phyloP scores from a whole-genome alignment of 495 filamentous ascomycete genomes.

The Lindgomyces ingoldianus region DNA sequence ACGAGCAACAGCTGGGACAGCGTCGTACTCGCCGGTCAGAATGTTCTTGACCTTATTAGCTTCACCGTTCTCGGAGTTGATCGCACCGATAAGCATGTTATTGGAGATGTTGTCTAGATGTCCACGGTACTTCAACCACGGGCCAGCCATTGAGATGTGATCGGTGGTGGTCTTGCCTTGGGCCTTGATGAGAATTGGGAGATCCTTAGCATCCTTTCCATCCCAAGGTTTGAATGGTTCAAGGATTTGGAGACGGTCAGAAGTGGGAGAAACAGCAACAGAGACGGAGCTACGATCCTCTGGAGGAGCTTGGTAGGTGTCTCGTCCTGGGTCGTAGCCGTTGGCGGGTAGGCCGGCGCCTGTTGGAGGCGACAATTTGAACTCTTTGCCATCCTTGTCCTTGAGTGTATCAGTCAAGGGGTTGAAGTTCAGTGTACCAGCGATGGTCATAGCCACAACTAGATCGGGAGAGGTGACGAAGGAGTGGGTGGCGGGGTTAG shows the following conservation, averaged over 20 bases:
- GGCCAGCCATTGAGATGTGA: conserved; percentile 99
- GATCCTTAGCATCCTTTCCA: conserved; percentile 84
- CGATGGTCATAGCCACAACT: conserved; percentile 87
- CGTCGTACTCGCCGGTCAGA: conserved; percentile 77
- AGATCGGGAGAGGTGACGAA: conserved; percentile 99
- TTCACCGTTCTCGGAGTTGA: conserved; percentile 92
- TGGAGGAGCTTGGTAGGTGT: conserved; percentile 98
- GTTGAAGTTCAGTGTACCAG: conserved; percentile 94
- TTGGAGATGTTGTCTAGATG: conserved; percentile 99
- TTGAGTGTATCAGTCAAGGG: conserved; percentile 90
- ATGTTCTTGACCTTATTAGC: conserved; percentile 97
- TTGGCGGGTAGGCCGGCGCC: conserved; percentile 77
- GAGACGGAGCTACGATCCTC: conserved; percentile 67
- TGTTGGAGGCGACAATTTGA: conserved; percentile 75
- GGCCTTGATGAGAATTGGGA: conserved; percentile 96
- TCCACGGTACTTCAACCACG: conserved; percentile 99
- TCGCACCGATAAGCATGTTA: conserved; percentile 99
- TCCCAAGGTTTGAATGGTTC: conserved; percentile 86
- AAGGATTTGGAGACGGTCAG: conserved; percentile 93
- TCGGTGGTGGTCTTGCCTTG: conserved; percentile 99
- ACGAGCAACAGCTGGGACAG: conserved; percentile 91
- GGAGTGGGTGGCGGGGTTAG: conserved; percentile 96
- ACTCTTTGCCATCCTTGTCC: conserved; percentile 97
- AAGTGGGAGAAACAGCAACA: conserved; percentile 84
- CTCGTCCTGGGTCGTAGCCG: conserved; percentile 89